A percentile compares a stretch with the other conserved stretches of the same genome.
These are phyloP conservation scores for Phytophthora vignae DNA, from an alignment of 352 stramenopile genomes.

Conservation along the genomic window DNA sequence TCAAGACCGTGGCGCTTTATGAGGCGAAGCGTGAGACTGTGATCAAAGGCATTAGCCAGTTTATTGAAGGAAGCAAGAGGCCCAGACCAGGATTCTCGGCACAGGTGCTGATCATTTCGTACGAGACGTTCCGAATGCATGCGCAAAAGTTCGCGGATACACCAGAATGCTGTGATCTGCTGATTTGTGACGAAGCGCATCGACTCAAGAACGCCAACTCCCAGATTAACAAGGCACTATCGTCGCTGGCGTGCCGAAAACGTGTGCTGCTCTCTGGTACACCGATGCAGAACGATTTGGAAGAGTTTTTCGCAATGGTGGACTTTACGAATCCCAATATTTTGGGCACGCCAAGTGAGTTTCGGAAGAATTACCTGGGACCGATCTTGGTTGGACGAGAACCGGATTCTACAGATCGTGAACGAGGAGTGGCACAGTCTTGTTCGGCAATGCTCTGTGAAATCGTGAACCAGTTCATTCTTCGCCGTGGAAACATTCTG, in stretches of 20 bases:
- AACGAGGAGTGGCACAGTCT: slow-evolving; percentile 72
- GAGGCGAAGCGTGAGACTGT: slow-evolving; percentile 85
- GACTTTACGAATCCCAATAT: slow-evolving; percentile 91
- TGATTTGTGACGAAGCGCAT: slow-evolving; percentile 99
- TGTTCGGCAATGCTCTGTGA: slow-evolving; percentile 96
- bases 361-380: slow-evolving; percentile 93
- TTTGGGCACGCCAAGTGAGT: slow-evolving; percentile 87
- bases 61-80: slow-evolving; percentile 83
- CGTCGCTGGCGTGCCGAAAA: slow-evolving; percentile 87
- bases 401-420: slow-evolving; percentile 89
- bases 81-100: slow-evolving; percentile 58
- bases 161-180: slow-evolving; percentile 92
- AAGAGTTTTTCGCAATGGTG: slow-evolving; percentile 99
- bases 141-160: slow-evolving; percentile 90
- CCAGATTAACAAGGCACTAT: slow-evolving; percentile 89
- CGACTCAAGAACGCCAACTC: slow-evolving; percentile 98
- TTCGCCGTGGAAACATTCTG: slow-evolving; percentile 98
- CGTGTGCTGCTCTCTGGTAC: slow-evolving; percentile 97
- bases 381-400: slow-evolving; percentile 92
- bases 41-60: slow-evolving; percentile 84
- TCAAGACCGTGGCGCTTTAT: slow-evolving; percentile 87
- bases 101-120: slow-evolving; percentile 89
- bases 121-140: slow-evolving; percentile 95
- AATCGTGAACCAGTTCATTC: slow-evolving; percentile 99
- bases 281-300: slow-evolving; percentile 99